Conservation (phyloP, 306 rosid species). For the Sphenostylis stenocarpa region DNA sequence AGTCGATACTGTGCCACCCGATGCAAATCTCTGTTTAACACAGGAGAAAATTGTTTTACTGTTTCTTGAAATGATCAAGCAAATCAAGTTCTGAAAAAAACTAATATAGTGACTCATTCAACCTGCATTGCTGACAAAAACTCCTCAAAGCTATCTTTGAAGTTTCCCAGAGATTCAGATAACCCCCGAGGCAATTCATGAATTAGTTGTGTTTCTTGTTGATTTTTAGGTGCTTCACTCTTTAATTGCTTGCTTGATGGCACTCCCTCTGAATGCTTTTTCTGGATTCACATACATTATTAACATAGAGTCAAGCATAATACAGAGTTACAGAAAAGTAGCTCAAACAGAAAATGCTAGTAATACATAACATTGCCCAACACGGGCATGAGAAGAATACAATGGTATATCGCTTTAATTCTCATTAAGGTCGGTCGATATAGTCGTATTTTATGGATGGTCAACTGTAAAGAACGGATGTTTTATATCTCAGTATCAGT, state of each 20-base stretch:
- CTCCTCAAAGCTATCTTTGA: constrained; percentile 65
- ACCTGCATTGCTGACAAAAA: constrained; percentile 70
- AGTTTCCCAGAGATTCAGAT: constrained; percentile 52
- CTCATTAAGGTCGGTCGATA: constrained; percentile 12
- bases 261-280: constrained; percentile 60
- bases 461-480: background rate
- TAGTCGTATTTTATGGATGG: background rate
- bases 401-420: background rate
- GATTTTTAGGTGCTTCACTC: constrained; percentile 46
- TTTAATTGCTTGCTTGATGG: constrained; percentile 44
- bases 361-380: background rate
- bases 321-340: background rate
- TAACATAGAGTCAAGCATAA: constrained; percentile 24
- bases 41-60: constrained; percentile 9
- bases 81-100: constrained; percentile 23
- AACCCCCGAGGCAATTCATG: constrained; percentile 55
- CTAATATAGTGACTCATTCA: constrained; percentile 19
- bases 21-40: constrained; percentile 50
- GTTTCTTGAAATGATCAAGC: constrained; percentile 23
- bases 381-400: background rate
- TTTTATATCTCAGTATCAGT: constrained; percentile 2
- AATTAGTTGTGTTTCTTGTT: constrained; percentile 52
- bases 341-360: constrained; percentile 8
- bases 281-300: constrained; percentile 45
- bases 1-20: constrained; percentile 50